A percentile compares a stretch with the other conserved stretches of the same genome.
Evolutionary conservation across 1,139 yeast species (phyloP).

Genomic region (Barnettozyma hawaiiensis): DNA sequence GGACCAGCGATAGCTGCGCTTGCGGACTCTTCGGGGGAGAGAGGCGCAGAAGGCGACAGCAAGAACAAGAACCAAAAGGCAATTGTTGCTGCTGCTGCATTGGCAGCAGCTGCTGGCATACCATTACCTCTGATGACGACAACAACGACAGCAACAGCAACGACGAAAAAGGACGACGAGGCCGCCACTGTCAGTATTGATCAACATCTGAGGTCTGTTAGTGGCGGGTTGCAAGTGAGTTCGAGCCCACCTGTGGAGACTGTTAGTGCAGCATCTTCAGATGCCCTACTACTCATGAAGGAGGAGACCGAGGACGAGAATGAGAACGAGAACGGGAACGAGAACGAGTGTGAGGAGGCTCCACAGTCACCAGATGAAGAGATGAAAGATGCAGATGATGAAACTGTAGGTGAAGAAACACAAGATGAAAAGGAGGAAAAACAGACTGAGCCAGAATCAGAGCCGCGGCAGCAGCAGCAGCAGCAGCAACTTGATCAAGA

Average conservation of each 20-base stretch:
- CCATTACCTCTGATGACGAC: conserved; percentile 43
- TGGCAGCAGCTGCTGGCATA: conserved; percentile 66
- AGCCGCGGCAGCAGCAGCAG: too few species aligned
- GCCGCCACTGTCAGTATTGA: conserved; percentile 5
- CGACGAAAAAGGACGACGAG: too few species aligned
- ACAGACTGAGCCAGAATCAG: conserved; percentile 1
- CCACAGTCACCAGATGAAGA: neutral
- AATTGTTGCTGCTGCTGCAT: conserved; percentile 63
- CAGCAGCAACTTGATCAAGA: conserved; percentile 2
- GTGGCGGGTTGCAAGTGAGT: neutral
- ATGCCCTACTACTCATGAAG: neutral
- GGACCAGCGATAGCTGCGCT: conserved; percentile 47
- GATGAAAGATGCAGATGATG: conserved; percentile 3
- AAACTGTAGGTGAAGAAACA: conserved; percentile 11
- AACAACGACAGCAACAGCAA: too few species aligned
- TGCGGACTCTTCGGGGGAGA: conserved; percentile 24
- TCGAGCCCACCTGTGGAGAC: neutral
- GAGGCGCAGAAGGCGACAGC: conserved; percentile 26
- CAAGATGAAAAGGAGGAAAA: conserved; percentile 11
- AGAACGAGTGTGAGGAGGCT: too few species aligned
- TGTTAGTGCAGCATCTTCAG: neutral
- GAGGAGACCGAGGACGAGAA: conserved; percentile 4
- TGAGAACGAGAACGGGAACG: too few species aligned
- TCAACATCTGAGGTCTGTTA: conserved; percentile 9
- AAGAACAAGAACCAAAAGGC: conserved; percentile 39